A percentile compares a stretch with the other conserved stretches of the same genome.
phyloP scores from a whole-genome alignment of 1,284 basidiomycete genomes.

The Thelephora terrestris region DNA sequence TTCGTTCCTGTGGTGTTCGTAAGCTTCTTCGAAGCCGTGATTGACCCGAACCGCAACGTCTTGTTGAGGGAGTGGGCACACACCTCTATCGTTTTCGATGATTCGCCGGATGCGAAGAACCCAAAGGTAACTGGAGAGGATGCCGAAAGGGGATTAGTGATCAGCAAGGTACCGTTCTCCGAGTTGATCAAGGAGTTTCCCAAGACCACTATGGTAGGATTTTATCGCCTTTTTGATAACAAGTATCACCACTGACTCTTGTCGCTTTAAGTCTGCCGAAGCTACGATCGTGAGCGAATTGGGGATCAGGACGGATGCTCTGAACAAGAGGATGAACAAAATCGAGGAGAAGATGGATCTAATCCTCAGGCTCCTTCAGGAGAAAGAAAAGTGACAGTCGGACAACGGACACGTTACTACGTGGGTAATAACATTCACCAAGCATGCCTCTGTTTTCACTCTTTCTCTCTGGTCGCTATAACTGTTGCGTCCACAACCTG shows the following conservation, averaged over 20 bases:
- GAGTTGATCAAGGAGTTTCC: slow-evolving; percentile 75
- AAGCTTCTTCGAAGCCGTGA: slow-evolving; percentile 65
- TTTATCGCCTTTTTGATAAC: slow-evolving; percentile 2
- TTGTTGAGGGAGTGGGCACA: slow-evolving; percentile 67
- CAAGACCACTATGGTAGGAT: slow-evolving; percentile 56
- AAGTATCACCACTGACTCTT: slow-evolving; percentile 5
- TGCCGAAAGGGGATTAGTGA: slow-evolving; percentile 44
- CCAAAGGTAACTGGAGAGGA: slow-evolving; percentile 55
- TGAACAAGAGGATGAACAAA: slow-evolving; percentile 40
- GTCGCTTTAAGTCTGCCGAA: slow-evolving; percentile 53
- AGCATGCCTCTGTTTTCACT: background rate
- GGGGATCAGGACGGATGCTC: too few species aligned
- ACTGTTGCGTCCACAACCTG: too few species aligned
- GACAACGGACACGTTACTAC: background rate
- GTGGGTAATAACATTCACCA: background rate
- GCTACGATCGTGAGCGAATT: slow-evolving; percentile 40
- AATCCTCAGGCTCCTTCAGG: slow-evolving; percentile 42
- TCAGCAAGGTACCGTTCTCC: slow-evolving; percentile 66
- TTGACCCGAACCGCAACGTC: slow-evolving; percentile 37
- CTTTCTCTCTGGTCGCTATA: too few species aligned
- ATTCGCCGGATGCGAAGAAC: slow-evolving; percentile 44
- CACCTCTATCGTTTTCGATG: slow-evolving; percentile 57
- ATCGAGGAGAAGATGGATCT: slow-evolving; percentile 47
- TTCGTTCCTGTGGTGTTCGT: slow-evolving; percentile 69
- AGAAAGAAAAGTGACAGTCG: slow-evolving; percentile 8